Evolutionary conservation across 2,329 filamentous ascomycete genomes (phyloP).

Genomic region (Colletotrichum tamarilloi): DNA sequence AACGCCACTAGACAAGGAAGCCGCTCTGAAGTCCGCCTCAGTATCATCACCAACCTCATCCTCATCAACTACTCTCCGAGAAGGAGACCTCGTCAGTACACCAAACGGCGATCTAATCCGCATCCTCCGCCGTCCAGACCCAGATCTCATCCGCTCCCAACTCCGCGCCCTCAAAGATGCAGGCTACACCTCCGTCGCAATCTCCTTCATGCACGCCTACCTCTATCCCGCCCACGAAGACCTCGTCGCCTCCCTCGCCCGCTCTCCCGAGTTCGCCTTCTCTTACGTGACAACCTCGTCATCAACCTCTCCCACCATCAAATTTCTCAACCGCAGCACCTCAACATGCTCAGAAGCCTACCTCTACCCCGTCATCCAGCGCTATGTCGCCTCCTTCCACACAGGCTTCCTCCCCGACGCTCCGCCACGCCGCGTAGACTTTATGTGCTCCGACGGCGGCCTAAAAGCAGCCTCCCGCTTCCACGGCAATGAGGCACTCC

Average conservation of each 20-base stretch:
- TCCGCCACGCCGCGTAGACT: constrained; percentile 70
- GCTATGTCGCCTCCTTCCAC: constrained; percentile 75
- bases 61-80: not conserved
- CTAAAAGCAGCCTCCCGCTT: constrained; percentile 65
- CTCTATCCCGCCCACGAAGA: constrained; percentile 66
- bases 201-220: constrained; percentile 81
- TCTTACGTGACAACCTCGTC: constrained; percentile 74
- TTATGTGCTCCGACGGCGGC: constrained; percentile 71
- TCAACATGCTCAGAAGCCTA: constrained; percentile 79
- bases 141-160: constrained; percentile 61
- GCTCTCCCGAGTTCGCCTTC: constrained; percentile 73
- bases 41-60: not conserved
- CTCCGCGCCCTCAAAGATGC: constrained; percentile 69
- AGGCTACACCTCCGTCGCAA: constrained; percentile 63
- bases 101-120: constrained; percentile 74
- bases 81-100: constrained; percentile 66
- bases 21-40: constrained; percentile 34
- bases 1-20: constrained; percentile 59
- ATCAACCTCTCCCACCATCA: constrained; percentile 78
- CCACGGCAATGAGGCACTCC: constrained; percentile 72
- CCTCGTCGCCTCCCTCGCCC: constrained; percentile 48
- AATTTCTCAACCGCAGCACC: constrained; percentile 73
- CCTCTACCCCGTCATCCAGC: constrained; percentile 75
- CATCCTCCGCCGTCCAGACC: constrained; percentile 66
- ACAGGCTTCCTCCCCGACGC: constrained; percentile 65